Base-by-base conservation (phyloP, 768 basidiomycete genomes). In the Hericium alpestre region DNA sequence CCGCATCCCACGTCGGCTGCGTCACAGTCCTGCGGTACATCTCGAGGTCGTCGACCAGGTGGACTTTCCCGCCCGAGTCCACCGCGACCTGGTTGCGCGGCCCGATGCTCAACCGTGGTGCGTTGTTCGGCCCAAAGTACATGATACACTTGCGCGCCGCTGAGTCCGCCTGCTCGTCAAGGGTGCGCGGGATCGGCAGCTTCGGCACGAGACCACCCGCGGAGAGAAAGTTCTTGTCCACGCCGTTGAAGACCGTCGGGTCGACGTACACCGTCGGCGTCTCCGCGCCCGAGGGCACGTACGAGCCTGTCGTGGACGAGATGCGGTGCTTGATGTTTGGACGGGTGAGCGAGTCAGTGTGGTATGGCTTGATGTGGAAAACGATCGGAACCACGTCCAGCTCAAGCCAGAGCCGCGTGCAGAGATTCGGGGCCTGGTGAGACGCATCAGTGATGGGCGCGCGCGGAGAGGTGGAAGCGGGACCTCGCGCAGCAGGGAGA, bases 1-100 rank as follows among this genome's bases (percentile, higher is more conserved):
- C 88, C 0, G 88, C 79, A 61, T 83, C 85, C 90, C 90, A 94
- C 2, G 90, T 86, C 56, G 82, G 79, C 56, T 76, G 60, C 57
- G 85, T 76, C 57, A 90, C 90, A 3, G 85, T 84, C 64, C 83
- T 80, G 67, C 79, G 74, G 71, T 83, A 95, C 59, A 85, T 86
- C 2, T 86, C 81, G 46, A 94, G 73, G 66, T 89, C 89, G 65
- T 92, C 90, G 59, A 92, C 75, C 22, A 95, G 78, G 66, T 89
- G 87, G 59, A 94, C 90, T 70, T 88, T 87, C 8, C 90, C 90
- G 41, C 76, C 89, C 38, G 88, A 84, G 66, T 94, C 93, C 51
- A 94, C 93, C 53, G 83, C 80, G 62, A 94, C 93, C 64, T 89
- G 86, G 69, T 94, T 91, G 61, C 88, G 84, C 49, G 86, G 78